A percentile compares a stretch with the other conserved stretches of the same genome.
These are phyloP conservation scores for Trichopus zeylanicus DNA, from an alignment of 116 monocot genomes.

Conservation along the genomic window DNA sequence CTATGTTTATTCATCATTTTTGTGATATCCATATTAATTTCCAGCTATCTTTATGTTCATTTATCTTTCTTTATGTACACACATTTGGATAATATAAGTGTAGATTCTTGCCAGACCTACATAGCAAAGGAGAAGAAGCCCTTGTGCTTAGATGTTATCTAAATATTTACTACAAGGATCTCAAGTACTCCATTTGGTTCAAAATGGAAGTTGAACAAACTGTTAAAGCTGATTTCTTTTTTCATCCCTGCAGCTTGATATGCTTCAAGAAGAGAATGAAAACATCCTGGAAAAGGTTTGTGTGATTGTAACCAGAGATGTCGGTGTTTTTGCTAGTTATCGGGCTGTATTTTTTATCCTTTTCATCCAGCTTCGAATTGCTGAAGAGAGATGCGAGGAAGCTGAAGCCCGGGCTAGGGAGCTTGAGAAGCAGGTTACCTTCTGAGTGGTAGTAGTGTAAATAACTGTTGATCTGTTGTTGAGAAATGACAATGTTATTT, in stretches of 20 bases:
- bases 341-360: neutral
- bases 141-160: too few relatives aligned
- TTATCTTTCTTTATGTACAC: too few relatives aligned
- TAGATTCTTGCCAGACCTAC: too few relatives aligned
- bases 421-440: slow-evolving; percentile 89
- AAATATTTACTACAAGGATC: too few relatives aligned
- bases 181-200: too few relatives aligned
- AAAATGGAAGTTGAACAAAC: neutral
- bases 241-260: slow-evolving; percentile 45
- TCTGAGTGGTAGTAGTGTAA: neutral
- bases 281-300: slow-evolving; percentile 43
- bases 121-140: too few relatives aligned
- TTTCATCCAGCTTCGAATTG: slow-evolving; percentile 34
- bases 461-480: neutral
- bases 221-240: neutral
- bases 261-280: slow-evolving; percentile 67
- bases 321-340: neutral
- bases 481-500: neutral
- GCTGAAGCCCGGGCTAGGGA: slow-evolving; percentile 80
- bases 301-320: neutral
- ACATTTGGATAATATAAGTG: too few relatives aligned
- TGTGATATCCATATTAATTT: too few relatives aligned
- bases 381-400: slow-evolving; percentile 66
- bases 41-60: too few relatives aligned
- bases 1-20: too few relatives aligned